Conservation (phyloP, 306 rosid genomes). For the Glycyrrhiza uralensis region DNA sequence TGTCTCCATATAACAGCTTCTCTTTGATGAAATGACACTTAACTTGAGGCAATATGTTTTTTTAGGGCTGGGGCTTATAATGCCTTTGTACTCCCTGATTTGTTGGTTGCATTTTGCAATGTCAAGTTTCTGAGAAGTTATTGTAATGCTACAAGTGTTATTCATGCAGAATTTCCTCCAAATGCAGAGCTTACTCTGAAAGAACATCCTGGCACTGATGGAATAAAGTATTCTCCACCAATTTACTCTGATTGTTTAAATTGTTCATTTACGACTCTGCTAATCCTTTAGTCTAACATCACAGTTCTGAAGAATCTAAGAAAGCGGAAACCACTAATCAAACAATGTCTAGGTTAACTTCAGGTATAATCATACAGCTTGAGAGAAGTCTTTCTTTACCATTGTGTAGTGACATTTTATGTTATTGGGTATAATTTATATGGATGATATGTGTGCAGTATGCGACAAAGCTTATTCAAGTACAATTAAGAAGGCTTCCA, state of each 20-base stretch:
- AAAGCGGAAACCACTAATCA: conserved; percentile 37
- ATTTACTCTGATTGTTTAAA: conserved; percentile 27
- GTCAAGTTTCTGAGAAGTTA: conserved; percentile 9
- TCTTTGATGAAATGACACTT: neutral
- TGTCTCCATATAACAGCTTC: neutral
- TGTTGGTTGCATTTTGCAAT: neutral
- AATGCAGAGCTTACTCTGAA: conserved; percentile 53
- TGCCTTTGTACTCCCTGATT: neutral
- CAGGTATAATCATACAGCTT: conserved; percentile 50
- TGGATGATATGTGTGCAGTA: conserved; percentile 29
- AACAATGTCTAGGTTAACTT: conserved; percentile 40
- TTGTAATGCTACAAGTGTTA: neutral
- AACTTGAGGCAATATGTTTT: neutral
- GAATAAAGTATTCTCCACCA: conserved; percentile 41
- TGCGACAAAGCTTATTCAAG: conserved; percentile 47
- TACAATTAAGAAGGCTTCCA: conserved; percentile 52
- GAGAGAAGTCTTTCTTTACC: conserved; percentile 20
- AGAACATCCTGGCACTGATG: conserved; percentile 49
- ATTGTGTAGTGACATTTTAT: conserved; percentile 12
- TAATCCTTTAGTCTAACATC: conserved; percentile 30
- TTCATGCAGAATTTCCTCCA: conserved; percentile 53
- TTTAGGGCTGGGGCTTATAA: neutral
- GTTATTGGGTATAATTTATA: conserved; percentile 9
- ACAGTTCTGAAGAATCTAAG: conserved; percentile 62
- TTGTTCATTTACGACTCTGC: conserved; percentile 4